Conservation (phyloP, 202 grass and related monocot species). For the Digitaria exilis region DNA sequence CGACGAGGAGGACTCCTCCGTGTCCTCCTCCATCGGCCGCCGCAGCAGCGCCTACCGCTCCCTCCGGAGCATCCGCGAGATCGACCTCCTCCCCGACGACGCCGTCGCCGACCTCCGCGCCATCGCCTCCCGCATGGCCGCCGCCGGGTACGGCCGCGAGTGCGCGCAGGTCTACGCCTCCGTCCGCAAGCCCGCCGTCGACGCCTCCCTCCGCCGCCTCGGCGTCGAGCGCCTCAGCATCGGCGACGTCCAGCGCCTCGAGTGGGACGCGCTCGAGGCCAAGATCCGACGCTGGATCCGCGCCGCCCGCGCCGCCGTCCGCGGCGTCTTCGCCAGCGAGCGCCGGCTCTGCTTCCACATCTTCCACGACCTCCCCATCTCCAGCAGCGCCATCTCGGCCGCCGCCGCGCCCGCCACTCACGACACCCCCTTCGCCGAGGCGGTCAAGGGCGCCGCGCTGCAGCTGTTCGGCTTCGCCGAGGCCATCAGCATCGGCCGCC, state of each 20-base stretch:
- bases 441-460: constrained; percentile 86
- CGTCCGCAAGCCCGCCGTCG: constrained; percentile 80
- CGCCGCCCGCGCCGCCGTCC: constrained; percentile 67
- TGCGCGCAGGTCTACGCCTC: constrained; percentile 87
- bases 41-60: constrained; percentile 67
- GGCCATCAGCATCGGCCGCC: constrained; percentile 90
- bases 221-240: constrained; percentile 91
- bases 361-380: constrained; percentile 66
- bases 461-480: constrained; percentile 93
- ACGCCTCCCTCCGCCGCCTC: constrained; percentile 71
- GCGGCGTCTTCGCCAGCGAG: constrained; percentile 80
- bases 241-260: constrained; percentile 91
- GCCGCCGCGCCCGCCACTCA: constrained; percentile 35
- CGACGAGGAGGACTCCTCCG: constrained; percentile 44
- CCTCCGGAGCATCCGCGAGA: constrained; percentile 75
- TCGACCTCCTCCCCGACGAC: constrained; percentile 85
- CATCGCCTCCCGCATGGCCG: constrained; percentile 75
- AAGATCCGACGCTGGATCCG: constrained; percentile 94
- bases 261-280: constrained; percentile 73
- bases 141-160: constrained; percentile 85
- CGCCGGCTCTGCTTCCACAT: constrained; percentile 73
- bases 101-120: constrained; percentile 77
- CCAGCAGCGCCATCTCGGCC: constrained; percentile 11
- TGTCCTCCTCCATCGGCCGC: constrained; percentile 31
- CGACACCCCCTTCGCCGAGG: constrained; percentile 73